Base-by-base conservation (phyloP, 2,329 filamentous ascomycete species). In the Fusarium sp. region DNA sequence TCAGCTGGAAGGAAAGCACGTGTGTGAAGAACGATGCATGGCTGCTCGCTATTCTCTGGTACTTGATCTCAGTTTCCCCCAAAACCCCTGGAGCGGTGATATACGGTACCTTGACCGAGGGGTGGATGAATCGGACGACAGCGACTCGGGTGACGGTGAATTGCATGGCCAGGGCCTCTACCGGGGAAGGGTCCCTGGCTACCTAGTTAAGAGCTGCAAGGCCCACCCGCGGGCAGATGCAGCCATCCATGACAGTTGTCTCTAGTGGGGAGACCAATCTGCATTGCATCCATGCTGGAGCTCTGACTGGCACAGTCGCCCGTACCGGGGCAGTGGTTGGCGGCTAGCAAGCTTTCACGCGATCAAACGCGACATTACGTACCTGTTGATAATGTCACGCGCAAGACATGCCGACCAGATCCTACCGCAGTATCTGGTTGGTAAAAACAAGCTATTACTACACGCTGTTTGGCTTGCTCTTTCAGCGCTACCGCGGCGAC, bases 291-390 rank as follows among this genome's bases (percentile, higher is more conserved):
- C 61, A 60, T 67, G 56, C 51, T 52, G 60, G 59, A 69, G 60
- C 60, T 69, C 62, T 72, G 62, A 64, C 57, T 72, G 64, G 69
- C 62, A 72, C 69, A 73, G 61, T 56, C 66, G 72, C 62, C 55
- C 42, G 64, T 74, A 74, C 72, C 72, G 64, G 71, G 62, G 58
- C 69, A 68, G 51, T 64, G 72, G 72, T 74, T 61, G 64, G 68
- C 67, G 57, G 51, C 57, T 64, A 64, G 57, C 50, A 70, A 64
- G 62, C 66, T 63, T 67, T 72, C 61, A 53, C 59, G 55, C 57
- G 65, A 74, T 68, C 62, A 65, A 57, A 53, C 62, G 55, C 67
- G 65, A 60, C 57, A 70, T 71, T 70, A 66, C 71, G 57, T 67
- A 69, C 66, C 58, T 70, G 46, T 56, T 41, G 44, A 57, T 46